These are phyloP conservation scores for Annulohypoxylon nitens DNA, from an alignment of 495 filamentous ascomycete species.

Conservation along the genomic window DNA sequence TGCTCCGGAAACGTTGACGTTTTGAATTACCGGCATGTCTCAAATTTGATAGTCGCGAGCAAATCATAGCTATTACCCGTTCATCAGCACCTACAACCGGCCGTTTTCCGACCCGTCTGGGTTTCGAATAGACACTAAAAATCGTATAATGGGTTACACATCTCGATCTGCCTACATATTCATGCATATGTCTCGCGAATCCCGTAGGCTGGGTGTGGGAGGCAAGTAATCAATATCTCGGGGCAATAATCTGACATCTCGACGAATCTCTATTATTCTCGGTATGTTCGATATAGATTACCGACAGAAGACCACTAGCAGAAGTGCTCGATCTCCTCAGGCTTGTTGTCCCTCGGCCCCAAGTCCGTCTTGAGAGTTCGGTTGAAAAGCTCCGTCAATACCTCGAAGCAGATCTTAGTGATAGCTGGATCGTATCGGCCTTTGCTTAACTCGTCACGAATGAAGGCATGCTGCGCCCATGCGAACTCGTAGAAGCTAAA, in stretches of 20 bases:
- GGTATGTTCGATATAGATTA: constrained; percentile 13
- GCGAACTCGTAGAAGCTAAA: constrained; percentile 92
- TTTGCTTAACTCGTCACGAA: constrained; percentile 94
- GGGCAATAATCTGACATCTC: constrained; percentile 8
- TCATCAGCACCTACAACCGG: not conserved
- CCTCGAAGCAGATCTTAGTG: constrained; percentile 90
- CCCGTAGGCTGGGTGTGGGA: not conserved
- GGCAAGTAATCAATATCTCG: constrained; percentile 8
- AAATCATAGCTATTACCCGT: not conserved
- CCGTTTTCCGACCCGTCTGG: constrained; percentile 9
- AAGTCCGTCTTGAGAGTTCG: constrained; percentile 82
- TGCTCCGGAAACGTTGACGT: constrained; percentile 43
- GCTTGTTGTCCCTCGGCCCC: constrained; percentile 65
- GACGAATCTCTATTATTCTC: constrained; percentile 6
- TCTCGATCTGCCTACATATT: constrained; percentile 21
- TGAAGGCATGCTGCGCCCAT: constrained; percentile 95
- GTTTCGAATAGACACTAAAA: not conserved
- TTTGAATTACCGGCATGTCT: constrained; percentile 33
- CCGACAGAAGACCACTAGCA: constrained; percentile 56
- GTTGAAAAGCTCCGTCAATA: constrained; percentile 87
- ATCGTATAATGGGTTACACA: constrained; percentile 20
- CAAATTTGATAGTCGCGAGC: constrained; percentile 24
- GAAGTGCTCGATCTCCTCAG: constrained; percentile 69
- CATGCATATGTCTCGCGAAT: not conserved
- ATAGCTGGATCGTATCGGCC: constrained; percentile 92